Conservation (phyloP, 352 stramenopile genomes). For the Pythium pyrilobum region DNA sequence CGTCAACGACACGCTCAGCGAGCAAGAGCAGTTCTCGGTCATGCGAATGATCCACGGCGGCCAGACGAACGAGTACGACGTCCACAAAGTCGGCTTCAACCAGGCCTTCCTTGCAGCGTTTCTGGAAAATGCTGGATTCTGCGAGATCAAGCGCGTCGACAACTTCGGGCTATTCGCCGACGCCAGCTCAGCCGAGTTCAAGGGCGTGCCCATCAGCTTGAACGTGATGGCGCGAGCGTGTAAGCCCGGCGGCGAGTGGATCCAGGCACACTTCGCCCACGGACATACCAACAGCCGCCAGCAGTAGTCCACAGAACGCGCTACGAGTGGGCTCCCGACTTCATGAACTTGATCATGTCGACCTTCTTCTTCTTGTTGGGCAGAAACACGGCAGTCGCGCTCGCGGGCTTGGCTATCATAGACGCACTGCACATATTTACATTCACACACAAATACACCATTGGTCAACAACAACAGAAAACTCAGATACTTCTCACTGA, state of each 20-base stretch:
- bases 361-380: slow-evolving; percentile 51
- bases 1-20: slow-evolving; percentile 38
- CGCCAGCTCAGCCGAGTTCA: slow-evolving; percentile 35
- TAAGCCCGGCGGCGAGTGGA: slow-evolving; percentile 9
- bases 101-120: slow-evolving; percentile 40
- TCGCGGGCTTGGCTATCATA: slow-evolving; percentile 11
- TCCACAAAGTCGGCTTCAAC: slow-evolving; percentile 79
- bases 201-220: slow-evolving; percentile 51
- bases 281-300: not conserved
- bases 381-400: slow-evolving; percentile 1
- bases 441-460: not conserved
- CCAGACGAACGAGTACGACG: slow-evolving; percentile 59
- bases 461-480: not conserved
- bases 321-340: slow-evolving; percentile 6
- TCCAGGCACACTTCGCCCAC: not conserved
- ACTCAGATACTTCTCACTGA: not conserved
- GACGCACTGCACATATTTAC: slow-evolving; percentile 12
- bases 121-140: slow-evolving; percentile 48
- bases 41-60: slow-evolving; percentile 75
- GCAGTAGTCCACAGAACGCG: not conserved
- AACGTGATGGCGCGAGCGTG: slow-evolving; percentile 48
- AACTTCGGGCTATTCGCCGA: slow-evolving; percentile 57
- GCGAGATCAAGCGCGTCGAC: slow-evolving; percentile 36
- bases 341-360: slow-evolving; percentile 85
- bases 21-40: slow-evolving; percentile 51